Evolutionary conservation across 2,329 filamentous ascomycete genomes (phyloP), one percentile per base, ranked within the genome.

Genomic region (Claviceps sp.): DNA sequence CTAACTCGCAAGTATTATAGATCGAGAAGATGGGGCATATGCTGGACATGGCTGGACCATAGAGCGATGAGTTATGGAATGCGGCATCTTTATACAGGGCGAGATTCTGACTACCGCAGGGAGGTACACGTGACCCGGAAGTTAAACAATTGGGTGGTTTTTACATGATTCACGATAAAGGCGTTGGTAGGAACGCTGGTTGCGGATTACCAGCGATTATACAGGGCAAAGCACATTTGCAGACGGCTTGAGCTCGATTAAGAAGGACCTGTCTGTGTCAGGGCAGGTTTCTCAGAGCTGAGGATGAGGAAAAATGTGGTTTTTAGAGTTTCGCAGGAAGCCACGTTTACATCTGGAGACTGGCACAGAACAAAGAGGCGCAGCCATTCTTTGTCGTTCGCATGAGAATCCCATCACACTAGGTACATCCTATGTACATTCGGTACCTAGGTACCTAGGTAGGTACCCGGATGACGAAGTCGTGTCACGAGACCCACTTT

Each of bases 11-110:
- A 11, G 5, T 20, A 38, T 24, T 20, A 7, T 54, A 89, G 85
- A 90, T 93, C 57, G 84, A 88, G 58, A 89, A 89, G 66, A 91
- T 93, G 86, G 86, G 87, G 9, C 86, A 93, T 62, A 82, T 91
- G 81, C 64, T 86, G 41, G 76, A 82, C 47, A 76, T 81, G 72
- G 72, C 65, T 44, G 57, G 61, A 16, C 50, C 61, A 42, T 56
- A 52, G 50, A 16, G 37, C 4, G 40, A 43, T 26, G 48, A 22
- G 37, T 14, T 18, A 37, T 22, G 43, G 14, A 40, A 41, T 1
- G 20, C 11, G 30, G 2, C 5, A 20, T n/a, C 11, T 20, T 34
- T 18, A 46, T 30, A 46, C 18, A 18, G 18, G 13, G 41, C 20
- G 13, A 13, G 20, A 13, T 11, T 13, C 37, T 43, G 18, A n/a